These are phyloP conservation scores for Aspergillus japonicus DNA, from an alignment of 2,329 filamentous ascomycete genomes.

Conservation along the genomic window DNA sequence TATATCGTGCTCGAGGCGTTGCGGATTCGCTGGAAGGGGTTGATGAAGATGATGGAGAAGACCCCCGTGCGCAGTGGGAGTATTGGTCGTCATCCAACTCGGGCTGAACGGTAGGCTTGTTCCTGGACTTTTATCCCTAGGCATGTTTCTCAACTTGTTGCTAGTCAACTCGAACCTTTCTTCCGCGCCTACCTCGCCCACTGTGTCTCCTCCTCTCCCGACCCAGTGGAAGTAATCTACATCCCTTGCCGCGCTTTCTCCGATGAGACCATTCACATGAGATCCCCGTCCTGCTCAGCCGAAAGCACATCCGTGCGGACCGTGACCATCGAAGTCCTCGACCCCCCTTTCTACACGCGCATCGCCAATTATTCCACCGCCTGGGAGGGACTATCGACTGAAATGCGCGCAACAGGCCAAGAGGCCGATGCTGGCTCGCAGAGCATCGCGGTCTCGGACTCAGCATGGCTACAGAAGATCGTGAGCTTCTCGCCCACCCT, in stretches of 20 bases:
- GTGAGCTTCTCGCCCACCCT: not conserved
- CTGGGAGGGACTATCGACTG: not conserved
- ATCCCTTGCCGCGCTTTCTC: conserved; percentile 8
- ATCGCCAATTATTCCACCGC: not conserved
- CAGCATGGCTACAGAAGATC: not conserved
- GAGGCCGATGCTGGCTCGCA: conserved; percentile 1
- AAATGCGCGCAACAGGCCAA: not conserved
- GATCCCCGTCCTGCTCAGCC: not conserved
- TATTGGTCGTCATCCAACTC: not conserved
- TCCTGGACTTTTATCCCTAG: not conserved
- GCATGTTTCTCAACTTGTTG: no score
- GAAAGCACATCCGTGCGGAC: not conserved
- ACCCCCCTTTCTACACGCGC: conserved; percentile 9
- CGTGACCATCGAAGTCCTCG: conserved; percentile 1
- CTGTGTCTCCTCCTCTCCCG: not conserved
- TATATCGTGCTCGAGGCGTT: conserved; percentile 4
- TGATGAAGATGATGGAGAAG: conserved; percentile 10
- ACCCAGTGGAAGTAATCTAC: conserved; percentile 6
- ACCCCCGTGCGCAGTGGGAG: conserved; percentile 7
- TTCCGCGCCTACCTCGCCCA: conserved; percentile 6
- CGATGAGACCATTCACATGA: conserved; percentile 4
- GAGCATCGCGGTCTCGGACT: conserved; percentile 5
- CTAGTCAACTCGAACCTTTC: conserved; percentile 5
- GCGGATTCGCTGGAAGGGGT: not conserved
- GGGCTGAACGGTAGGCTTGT: conserved; percentile 3